A percentile compares a stretch with the other conserved stretches of the same genome.
These are phyloP conservation scores for Haplosporangium sp. DNA, from an alignment of 371 early-diverging fungal species.

Conservation along the genomic window DNA sequence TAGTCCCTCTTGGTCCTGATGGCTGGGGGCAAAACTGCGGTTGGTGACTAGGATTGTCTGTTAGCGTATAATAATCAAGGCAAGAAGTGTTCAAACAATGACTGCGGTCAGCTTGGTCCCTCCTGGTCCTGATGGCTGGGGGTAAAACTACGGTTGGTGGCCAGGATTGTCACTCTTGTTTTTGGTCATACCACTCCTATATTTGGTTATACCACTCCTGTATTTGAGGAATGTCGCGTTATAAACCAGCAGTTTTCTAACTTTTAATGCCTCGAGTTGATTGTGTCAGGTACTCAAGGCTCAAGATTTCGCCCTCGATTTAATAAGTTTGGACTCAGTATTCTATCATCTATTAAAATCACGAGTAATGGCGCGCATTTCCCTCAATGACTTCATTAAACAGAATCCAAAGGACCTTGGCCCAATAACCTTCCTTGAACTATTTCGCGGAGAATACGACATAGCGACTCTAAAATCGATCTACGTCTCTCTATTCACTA, in stretches of 20 bases:
- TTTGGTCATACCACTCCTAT: not conserved
- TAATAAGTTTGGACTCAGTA: too few species aligned
- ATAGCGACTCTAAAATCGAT: not conserved
- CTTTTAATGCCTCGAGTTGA: not conserved
- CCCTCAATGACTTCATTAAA: not conserved
- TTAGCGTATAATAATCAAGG: too few species aligned
- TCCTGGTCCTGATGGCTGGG: constrained; percentile 2
- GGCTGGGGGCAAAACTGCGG: constrained; percentile 7
- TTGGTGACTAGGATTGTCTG: constrained; percentile 2
- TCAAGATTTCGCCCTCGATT: too few species aligned
- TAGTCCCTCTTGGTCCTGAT: constrained; percentile 6
- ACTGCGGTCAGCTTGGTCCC: constrained; percentile 2
- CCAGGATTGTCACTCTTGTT: constrained; percentile 5
- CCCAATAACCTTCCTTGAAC: not conserved
- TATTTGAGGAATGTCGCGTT: not conserved
- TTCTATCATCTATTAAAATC: too few species aligned
- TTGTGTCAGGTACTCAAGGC: not conserved
- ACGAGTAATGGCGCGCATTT: constrained; percentile 1
- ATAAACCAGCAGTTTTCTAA: not conserved
- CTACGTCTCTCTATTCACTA: constrained; percentile 2
- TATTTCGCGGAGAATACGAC: not conserved
- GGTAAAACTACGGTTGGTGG: constrained; percentile 2
- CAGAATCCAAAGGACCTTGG: not conserved
- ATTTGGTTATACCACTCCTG: constrained; percentile 2
- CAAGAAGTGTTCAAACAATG: not conserved